A percentile compares a stretch with the other conserved stretches of the same genome.
Conservation (phyloP, 1,284 basidiomycete genomes). For the Farysia itapuensis region DNA sequence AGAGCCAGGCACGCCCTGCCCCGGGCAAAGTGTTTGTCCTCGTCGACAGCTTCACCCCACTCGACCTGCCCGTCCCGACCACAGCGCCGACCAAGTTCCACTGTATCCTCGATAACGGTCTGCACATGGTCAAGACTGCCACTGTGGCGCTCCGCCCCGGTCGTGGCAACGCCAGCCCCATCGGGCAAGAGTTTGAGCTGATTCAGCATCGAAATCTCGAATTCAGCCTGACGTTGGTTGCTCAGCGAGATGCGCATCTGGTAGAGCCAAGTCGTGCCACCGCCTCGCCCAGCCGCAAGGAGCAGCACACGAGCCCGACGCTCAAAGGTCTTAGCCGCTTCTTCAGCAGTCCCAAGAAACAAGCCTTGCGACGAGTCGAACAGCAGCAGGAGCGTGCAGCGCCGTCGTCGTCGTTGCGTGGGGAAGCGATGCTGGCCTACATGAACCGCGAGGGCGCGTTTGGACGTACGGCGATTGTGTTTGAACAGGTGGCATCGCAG, state of each 20-base stretch:
- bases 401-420: conserved; percentile 16
- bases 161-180: conserved; percentile 65
- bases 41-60: conserved; percentile 55
- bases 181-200: conserved; percentile 87
- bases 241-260: conserved; percentile 48
- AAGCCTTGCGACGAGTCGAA: conserved; percentile 38
- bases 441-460: conserved; percentile 53
- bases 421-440: conserved; percentile 48
- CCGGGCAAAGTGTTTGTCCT: conserved; percentile 92
- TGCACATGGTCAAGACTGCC: conserved; percentile 92
- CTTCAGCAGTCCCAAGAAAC: conserved; percentile 52
- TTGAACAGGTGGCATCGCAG: conserved; percentile 42
- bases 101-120: conserved; percentile 93
- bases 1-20: conserved; percentile 73
- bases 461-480: conserved; percentile 44
- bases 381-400: conserved; percentile 31
- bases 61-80: conserved; percentile 43
- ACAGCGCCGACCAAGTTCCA: conserved; percentile 74
- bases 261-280: conserved; percentile 29
- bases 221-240: conserved; percentile 55
- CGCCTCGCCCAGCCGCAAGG: conserved; percentile 26
- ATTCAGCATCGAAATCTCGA: conserved; percentile 57
- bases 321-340: conserved; percentile 47
- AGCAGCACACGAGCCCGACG: conserved; percentile 38
- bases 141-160: conserved; percentile 70